Conservation (phyloP, 1,139 yeast species). For the Geotrichum carabidarum region DNA sequence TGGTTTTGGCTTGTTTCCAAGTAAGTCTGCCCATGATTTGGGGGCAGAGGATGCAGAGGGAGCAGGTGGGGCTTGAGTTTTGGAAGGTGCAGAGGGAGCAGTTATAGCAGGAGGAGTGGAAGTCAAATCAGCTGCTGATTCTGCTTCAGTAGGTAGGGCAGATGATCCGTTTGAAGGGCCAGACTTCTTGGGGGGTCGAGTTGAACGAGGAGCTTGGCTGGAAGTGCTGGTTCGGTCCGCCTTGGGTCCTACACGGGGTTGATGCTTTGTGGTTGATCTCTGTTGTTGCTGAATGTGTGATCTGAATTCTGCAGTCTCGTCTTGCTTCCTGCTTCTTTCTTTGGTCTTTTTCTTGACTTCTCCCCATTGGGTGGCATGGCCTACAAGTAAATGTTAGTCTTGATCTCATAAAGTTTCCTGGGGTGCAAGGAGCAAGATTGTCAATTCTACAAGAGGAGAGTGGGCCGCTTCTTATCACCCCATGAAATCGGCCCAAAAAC, state of each 20-base stretch:
- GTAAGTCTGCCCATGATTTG: conserved; percentile 30
- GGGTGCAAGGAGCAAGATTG: background rate
- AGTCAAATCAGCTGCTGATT: conserved; percentile 22
- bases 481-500: background rate
- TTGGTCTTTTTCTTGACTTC: conserved; percentile 55
- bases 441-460: background rate
- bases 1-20: conserved; percentile 20
- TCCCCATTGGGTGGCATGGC: conserved; percentile 54
- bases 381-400: conserved; percentile 11
- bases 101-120: conserved; percentile 22
- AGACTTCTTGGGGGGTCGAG: conserved; percentile 15
- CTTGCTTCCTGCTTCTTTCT: conserved; percentile 40
- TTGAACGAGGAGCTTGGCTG: conserved; percentile 14
- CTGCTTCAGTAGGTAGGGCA: conserved; percentile 17
- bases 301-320: conserved; percentile 16
- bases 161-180: conserved; percentile 24
- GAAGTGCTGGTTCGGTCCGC: conserved; percentile 11
- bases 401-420: background rate
- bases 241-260: conserved; percentile 20
- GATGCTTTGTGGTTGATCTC: conserved; percentile 15
- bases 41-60: conserved; percentile 28
- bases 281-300: conserved; percentile 11
- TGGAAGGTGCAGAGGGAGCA: conserved; percentile 22
- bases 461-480: background rate
- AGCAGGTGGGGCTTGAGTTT: conserved; percentile 26